Evolutionary conservation across 2,329 filamentous ascomycete genomes (phyloP).

Genomic region (Cladosporium sp.): DNA sequence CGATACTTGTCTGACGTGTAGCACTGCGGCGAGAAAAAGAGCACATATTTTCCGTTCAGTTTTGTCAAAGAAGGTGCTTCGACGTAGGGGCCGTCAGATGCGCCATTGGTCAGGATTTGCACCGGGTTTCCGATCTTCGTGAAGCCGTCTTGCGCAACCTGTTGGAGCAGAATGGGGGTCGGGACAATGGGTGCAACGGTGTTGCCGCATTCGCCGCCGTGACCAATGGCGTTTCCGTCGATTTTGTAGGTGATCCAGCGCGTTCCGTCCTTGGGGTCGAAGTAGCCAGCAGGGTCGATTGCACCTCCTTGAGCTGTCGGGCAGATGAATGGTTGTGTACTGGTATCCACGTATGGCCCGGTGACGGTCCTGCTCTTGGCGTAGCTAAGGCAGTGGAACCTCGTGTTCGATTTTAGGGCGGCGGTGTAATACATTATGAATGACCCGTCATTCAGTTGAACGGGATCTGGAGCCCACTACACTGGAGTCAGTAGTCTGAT

Average conservation of each 20-base stretch:
- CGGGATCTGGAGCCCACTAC: constrained; percentile 54
- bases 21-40: constrained; percentile 29
- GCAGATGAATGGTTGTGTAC: constrained; percentile 23
- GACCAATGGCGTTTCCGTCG: constrained; percentile 25
- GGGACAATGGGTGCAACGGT: constrained; percentile 17
- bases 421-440: constrained; percentile 28
- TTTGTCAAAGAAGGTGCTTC: constrained; percentile 27
- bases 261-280: constrained; percentile 15
- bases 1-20: constrained; percentile 24
- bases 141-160: constrained; percentile 21
- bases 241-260: constrained; percentile 27
- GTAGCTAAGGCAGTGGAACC: constrained; percentile 25
- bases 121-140: constrained; percentile 21
- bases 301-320: constrained; percentile 21
- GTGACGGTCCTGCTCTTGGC: constrained; percentile 21
- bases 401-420: constrained; percentile 17
- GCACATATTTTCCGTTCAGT: constrained; percentile 23
- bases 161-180: constrained; percentile 27
- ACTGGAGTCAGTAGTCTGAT: constrained; percentile 12
- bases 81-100: constrained; percentile 25
- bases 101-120: constrained; percentile 22
- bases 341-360: constrained; percentile 25
- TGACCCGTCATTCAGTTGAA: constrained; percentile 31
- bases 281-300: constrained; percentile 25
- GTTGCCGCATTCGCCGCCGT: constrained; percentile 25